These are phyloP conservation scores for Talaromyces albobiverticillius DNA, from an alignment of 2,329 filamentous ascomycete species.

Conservation along the genomic window DNA sequence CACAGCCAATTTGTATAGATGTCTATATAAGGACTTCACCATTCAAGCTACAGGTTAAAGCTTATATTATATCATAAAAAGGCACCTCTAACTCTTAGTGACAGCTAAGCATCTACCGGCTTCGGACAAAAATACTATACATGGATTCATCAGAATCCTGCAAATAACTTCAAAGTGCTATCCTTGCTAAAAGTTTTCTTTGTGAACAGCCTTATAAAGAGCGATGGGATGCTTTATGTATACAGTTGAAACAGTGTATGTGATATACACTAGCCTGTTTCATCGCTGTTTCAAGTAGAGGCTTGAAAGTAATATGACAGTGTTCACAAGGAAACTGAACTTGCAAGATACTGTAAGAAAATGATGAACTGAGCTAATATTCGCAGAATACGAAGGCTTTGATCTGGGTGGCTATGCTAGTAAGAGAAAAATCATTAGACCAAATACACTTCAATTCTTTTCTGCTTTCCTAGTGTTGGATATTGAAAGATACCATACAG, in stretches of 20 bases:
- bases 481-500: too few species aligned
- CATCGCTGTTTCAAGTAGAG: background rate
- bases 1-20: background rate
- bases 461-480: too few species aligned
- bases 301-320: background rate
- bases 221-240: background rate
- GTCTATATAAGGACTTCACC: too few species aligned
- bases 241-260: background rate
- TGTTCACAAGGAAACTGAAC: background rate
- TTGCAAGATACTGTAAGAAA: background rate
- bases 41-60: background rate
- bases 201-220: background rate
- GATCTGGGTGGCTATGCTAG: too few species aligned
- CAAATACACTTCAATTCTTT: too few species aligned
- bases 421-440: too few species aligned
- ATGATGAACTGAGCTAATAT: too few species aligned
- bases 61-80: background rate
- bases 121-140: background rate
- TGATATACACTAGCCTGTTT: background rate
- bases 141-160: background rate
- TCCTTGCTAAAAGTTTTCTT: background rate
- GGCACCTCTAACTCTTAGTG: too few species aligned
- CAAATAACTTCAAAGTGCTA: background rate
- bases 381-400: too few species aligned
- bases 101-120: too few species aligned